phyloP scores from a whole-genome alignment of 345 rosid genomes.

The Arabis hirsuta region DNA sequence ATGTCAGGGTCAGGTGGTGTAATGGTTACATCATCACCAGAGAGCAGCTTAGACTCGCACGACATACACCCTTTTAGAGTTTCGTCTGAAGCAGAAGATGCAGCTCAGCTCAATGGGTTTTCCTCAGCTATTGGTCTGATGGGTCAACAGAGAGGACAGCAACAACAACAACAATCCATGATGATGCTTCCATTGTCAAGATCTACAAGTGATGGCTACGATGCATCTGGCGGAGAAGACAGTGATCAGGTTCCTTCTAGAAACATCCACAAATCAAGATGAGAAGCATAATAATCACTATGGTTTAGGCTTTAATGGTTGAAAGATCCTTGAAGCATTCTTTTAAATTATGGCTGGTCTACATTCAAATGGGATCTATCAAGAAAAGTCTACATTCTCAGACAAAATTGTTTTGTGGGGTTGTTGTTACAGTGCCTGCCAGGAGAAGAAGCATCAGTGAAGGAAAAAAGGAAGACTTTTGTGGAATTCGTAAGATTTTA shows the following conservation, averaged over 20 bases:
- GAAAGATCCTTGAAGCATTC: slow-evolving; percentile 27
- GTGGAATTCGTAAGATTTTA: slow-evolving; percentile 33
- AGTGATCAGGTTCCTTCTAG: slow-evolving; percentile 91
- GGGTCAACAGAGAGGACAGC: slow-evolving; percentile 43
- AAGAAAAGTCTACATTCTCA: slow-evolving; percentile 12
- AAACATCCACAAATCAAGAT: slow-evolving; percentile 61
- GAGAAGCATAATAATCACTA: slow-evolving; percentile 11
- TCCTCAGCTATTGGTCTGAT: slow-evolving; percentile 49
- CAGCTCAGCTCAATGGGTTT: slow-evolving; percentile 61
- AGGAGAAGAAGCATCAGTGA: not conserved
- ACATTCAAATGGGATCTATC: slow-evolving; percentile 9
- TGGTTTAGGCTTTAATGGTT: slow-evolving; percentile 22
- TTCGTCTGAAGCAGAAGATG: slow-evolving; percentile 80
- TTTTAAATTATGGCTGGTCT: not conserved
- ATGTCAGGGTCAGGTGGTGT: slow-evolving; percentile 77
- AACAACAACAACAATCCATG: slow-evolving; percentile 43
- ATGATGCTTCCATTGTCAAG: slow-evolving; percentile 80
- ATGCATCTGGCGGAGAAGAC: slow-evolving; percentile 98
- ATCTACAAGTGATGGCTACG: slow-evolving; percentile 93
- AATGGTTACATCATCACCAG: slow-evolving; percentile 84
- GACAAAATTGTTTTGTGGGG: not conserved
- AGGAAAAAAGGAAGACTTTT: slow-evolving; percentile 1
- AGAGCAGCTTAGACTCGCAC: slow-evolving; percentile 93
- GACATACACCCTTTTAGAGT: slow-evolving; percentile 90
- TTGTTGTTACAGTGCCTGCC: slow-evolving; percentile 13